A percentile compares a stretch with the other conserved stretches of the same genome.
These are phyloP conservation scores for Nakaseomyces kungkrabaensis DNA, from an alignment of 1,139 yeast species.

Conservation along the genomic window DNA sequence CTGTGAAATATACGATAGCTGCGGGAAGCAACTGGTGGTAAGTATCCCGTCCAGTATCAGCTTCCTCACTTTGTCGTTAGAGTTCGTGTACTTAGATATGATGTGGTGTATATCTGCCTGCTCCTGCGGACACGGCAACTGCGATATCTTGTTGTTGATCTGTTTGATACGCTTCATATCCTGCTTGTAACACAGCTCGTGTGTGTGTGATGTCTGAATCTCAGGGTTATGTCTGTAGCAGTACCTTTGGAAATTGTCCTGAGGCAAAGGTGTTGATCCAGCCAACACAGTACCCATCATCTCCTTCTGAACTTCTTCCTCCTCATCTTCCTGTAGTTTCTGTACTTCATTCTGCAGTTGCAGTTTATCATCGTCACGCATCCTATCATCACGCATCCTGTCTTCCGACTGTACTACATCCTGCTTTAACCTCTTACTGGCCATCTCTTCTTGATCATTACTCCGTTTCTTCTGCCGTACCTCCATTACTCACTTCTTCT, in stretches of 20 bases:
- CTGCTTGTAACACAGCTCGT: slow-evolving; percentile 35
- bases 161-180: slow-evolving; percentile 47
- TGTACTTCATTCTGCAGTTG: too few relatives aligned
- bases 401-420: neutral
- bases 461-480: neutral
- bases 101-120: slow-evolving; percentile 56
- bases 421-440: neutral
- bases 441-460: neutral
- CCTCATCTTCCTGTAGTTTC: neutral
- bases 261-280: slow-evolving; percentile 14
- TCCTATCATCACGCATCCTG: too few relatives aligned
- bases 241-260: slow-evolving; percentile 36
- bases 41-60: slow-evolving; percentile 75
- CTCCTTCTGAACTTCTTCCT: slow-evolving; percentile 1
- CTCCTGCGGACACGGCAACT: slow-evolving; percentile 60
- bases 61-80: slow-evolving; percentile 35
- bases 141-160: slow-evolving; percentile 59
- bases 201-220: slow-evolving; percentile 31
- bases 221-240: slow-evolving; percentile 94
- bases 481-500: neutral
- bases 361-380: too few relatives aligned
- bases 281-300: slow-evolving; percentile 2
- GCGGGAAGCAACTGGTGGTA: slow-evolving; percentile 92
- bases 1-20: slow-evolving; percentile 69
- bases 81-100: slow-evolving; percentile 40